Evolutionary conservation across 805 yeast genomes (phyloP), one percentile per base, ranked within the genome.

Genomic region (Yarrowia bubula): DNA sequence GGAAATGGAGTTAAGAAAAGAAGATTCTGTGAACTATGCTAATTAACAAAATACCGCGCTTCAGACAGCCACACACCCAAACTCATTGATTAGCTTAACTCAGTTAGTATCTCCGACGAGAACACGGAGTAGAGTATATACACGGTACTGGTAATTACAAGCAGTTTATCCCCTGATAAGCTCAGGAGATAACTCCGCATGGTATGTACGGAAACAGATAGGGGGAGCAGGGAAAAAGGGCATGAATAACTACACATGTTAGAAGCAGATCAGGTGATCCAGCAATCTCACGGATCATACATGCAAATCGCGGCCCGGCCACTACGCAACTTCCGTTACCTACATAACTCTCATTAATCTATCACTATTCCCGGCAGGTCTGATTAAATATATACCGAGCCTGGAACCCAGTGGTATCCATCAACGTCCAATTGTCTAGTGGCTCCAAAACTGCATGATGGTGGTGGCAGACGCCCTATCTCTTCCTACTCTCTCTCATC

Each of bases 361-460:
- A 22, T 22, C 28, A 22, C 28, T 22, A 22, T 5, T 35, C 38
- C 38, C 31, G 32, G 41, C 41, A 48, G 39, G 39, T 33, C 35
- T 7, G 32, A 48, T 48, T 48, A 33, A 14, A 11, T 48, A 47
- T 33, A 33, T 8, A 32, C 39, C 37, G 13, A 6, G 37, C 32
- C 50, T 46, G 31, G 50, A 47, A 18, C 55, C 41, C 17, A 33
- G 13, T 13, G 38, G 15, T 35, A 14, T 35, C 41, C 55, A 48
- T 35, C 63, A 42, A 44, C 17, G 58, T 57, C 38, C 55, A 41
- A 3, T 39, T 14, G 47, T 57, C 55, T 42, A 57, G 63, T 3
- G 38, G 42, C 31, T 57, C 55, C 58, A 14, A 55, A 39, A 43
- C 55, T 43, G 42, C 39, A 33, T 46, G 64, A 58, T 58, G 39